Evolutionary conservation across 192 early-diverging fungal species (phyloP), one percentile per base, ranked within the genome.

Genomic region (Umbelopsis sp.): DNA sequence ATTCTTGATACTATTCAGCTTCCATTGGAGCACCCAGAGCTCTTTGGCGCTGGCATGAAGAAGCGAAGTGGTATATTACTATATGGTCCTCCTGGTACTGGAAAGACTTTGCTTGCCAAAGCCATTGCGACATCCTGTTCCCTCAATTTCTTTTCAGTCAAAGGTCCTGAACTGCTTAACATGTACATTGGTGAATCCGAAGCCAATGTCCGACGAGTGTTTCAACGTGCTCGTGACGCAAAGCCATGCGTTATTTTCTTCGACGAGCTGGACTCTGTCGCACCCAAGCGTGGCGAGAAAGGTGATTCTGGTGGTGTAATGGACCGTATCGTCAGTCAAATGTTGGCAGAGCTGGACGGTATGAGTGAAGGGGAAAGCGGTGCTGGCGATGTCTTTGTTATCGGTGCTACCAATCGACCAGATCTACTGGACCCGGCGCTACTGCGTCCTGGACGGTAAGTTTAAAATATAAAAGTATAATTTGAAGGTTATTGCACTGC

Each of bases 141-240:
- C 7, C 90, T 99, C 41, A 99, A 99, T 81, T 99, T 99, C 72
- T 91, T 99, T 70, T 96, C 94, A 23, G 95, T 98, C 67, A 99
- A 99, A 81, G 98, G 98, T 1, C 98, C 98, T 5, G 97, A 99
- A 70, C 81, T 99, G 23, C 82, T 98, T n/a, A 98, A 96, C 81
- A 95, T 97, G 90, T 99, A 99, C 74, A 96, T 99, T 79, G 98
- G 98, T 71, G 98, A 99, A 80, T 96, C 95, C 30, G 98, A 99
- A 80, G 93, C 93, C 1, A 98, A 99, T 70, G 98, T 99, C 2
- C 88, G 98, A 1, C 82, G 91, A 47, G 94, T 99, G 25, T 99
- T 99, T 81, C 94, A 98, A 73, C 84, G 89, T 51, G 98, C 98
- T 3, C 87, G 98, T 50, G 97, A 98, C 76, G 98, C 98, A 15